phyloP scores from a whole-genome alignment of 306 rosid genomes.

The Castanea mollissima region DNA sequence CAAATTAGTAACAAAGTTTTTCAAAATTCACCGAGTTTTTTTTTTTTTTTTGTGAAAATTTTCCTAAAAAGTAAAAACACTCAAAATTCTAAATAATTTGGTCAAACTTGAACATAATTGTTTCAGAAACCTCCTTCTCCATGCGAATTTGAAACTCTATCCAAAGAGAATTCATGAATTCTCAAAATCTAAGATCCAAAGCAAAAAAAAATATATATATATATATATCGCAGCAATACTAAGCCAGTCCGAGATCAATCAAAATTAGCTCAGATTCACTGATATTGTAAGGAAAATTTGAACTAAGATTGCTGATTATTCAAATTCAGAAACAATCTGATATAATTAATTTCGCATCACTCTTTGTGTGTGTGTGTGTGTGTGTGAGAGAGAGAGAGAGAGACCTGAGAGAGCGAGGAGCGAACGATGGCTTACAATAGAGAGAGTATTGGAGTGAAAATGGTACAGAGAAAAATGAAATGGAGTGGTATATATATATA shows the following conservation, averaged over 20 bases:
- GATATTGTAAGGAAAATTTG: not conserved
- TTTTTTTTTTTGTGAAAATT: not conserved
- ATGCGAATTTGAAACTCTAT: not conserved
- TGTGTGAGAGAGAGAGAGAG: not conserved
- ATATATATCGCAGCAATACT: not conserved
- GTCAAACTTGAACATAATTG: not conserved
- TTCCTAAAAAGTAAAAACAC: not conserved
- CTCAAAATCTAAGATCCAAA: constrained; percentile 6
- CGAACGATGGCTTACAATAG: not conserved
- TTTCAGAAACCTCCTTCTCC: not conserved
- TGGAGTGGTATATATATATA: constrained; percentile 15
- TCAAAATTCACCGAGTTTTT: not conserved
- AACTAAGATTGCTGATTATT: not conserved
- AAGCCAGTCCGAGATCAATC: not conserved
- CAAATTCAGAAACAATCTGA: constrained; percentile 4
- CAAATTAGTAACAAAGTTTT: not conserved
- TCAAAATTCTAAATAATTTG: not conserved
- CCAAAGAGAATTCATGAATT: not conserved
- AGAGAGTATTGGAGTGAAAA: constrained; percentile 12
- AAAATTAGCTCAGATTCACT: constrained; percentile 1
- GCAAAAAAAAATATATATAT: not conserved
- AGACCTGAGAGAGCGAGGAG: constrained; percentile 22
- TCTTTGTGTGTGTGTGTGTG: not conserved
- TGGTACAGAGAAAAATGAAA: not conserved
- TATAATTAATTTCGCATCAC: not conserved